Base-by-base conservation (phyloP, 495 filamentous ascomycete species). In the Aspergillus saccharolyticus region DNA sequence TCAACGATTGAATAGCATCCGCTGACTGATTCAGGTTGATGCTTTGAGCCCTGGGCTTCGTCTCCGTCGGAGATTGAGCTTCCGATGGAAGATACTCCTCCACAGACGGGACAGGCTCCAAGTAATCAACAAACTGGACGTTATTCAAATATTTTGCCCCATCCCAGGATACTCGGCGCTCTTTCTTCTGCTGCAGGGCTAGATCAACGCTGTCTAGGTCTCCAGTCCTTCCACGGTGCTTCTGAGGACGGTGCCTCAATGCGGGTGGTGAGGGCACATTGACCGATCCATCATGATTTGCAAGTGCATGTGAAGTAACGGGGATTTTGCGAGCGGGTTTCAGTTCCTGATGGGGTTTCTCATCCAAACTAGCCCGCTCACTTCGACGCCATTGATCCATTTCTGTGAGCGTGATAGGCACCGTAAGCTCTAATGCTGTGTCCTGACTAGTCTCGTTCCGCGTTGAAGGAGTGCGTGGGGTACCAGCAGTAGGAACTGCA, bases 121-220 rank as follows among this genome's bases (percentile, higher is more conserved):
- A 42, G 8, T 28, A 56, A 30, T 66, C 62, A 9, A 28, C 46
- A 22, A 57, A 14, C 17, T 58, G 63, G 14, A 63, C 48, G 8
- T 75, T 64, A 55, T 72, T 71, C 30, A 75, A 53, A 7, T 72
- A 21, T 30, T 76, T 77, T 21, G 74, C 67, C 10, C 71, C 74
- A 50, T 78, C 74, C 74, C 74, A 78, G 9, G 75, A 77, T 7
- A 78, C 75, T 10, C 75, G 70, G 16, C 74, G 61, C 25, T 71
- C 66, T 33, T 64, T 70, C 49, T 74, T 77, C 1, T 57, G 50
- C n/a, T 61, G 53, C 42, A 70, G 62, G 46, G 64, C 67, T 5
- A 52, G 14, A 1, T 54, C 52, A 30, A 50, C n/a, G n/a, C 48
- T 46, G 28, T 70, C 68, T 17, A 56, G n/a, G 30, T 69, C 64